Conservation (phyloP, 2,329 filamentous ascomycete species). For the Colletotrichum somersetense region DNA sequence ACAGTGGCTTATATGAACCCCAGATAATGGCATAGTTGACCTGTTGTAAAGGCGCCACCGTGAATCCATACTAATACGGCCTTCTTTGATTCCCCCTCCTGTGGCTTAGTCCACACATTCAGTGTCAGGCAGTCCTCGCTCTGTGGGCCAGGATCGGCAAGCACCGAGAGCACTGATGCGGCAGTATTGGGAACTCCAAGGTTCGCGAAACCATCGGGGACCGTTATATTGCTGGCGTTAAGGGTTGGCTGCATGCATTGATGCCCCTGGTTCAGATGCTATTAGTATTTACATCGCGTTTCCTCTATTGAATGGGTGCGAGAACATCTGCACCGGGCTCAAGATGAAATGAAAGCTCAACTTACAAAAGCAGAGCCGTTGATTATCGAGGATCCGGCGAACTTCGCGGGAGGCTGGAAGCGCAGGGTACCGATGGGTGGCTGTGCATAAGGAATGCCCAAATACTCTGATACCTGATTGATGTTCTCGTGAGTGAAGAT, state of each 20-base stretch:
- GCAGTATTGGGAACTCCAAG: conserved; percentile 15
- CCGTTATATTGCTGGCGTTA: not conserved
- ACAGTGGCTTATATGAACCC: too few species aligned
- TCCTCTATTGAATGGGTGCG: not conserved
- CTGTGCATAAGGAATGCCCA: conserved; percentile 51
- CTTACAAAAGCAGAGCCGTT: conserved; percentile 36
- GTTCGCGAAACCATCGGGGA: conserved; percentile 42
- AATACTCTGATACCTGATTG: conserved; percentile 48
- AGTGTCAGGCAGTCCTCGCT: conserved; percentile 60
- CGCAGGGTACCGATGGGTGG: conserved; percentile 57
- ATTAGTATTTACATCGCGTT: not conserved
- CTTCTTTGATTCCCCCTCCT: conserved; percentile 42
- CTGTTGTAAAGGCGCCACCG: conserved; percentile 56
- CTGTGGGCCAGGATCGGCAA: not conserved
- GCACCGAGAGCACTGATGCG: conserved; percentile 18
- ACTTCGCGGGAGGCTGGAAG: conserved; percentile 51
- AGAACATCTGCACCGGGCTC: not conserved
- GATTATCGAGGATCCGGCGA: conserved; percentile 4
- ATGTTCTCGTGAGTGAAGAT: not conserved
- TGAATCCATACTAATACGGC: conserved; percentile 63
- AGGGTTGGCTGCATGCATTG: conserved; percentile 33
- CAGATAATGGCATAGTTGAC: conserved; percentile 44
- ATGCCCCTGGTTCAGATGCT: conserved; percentile 16
- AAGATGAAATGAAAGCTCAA: not conserved
- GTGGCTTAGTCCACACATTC: conserved; percentile 59